Evolutionary conservation across 352 stramenopile species (phyloP).

Genomic region (Pythium vanterpoolii): DNA sequence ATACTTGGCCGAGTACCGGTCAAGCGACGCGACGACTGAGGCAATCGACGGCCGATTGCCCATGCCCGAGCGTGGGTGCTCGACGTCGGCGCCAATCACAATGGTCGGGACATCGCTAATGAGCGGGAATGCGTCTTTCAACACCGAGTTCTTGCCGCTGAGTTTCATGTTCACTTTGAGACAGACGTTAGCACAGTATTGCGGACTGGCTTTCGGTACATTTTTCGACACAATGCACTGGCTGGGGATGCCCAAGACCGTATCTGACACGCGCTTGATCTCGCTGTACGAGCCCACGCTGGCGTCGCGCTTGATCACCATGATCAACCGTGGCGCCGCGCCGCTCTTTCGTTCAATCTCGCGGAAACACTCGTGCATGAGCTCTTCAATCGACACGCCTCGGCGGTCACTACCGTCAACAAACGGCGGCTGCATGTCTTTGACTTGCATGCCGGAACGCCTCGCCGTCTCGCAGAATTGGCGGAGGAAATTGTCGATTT

Average conservation of each 20-base stretch:
- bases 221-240: slow-evolving; percentile 43
- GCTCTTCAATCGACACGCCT: slow-evolving; percentile 42
- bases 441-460: slow-evolving; percentile 39
- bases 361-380: slow-evolving; percentile 56
- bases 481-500: slow-evolving; percentile 42
- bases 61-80: slow-evolving; percentile 43
- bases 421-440: slow-evolving; percentile 35
- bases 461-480: slow-evolving; percentile 32
- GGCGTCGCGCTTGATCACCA: slow-evolving; percentile 32
- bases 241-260: slow-evolving; percentile 37
- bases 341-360: slow-evolving; percentile 31
- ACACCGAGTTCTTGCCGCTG: slow-evolving; percentile 33
- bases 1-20: slow-evolving; percentile 38
- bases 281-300: slow-evolving; percentile 27
- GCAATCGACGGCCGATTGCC: slow-evolving; percentile 41
- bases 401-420: slow-evolving; percentile 38
- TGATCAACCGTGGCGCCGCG: slow-evolving; percentile 23
- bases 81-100: slow-evolving; percentile 52
- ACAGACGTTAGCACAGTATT: slow-evolving; percentile 41
- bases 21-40: slow-evolving; percentile 52
- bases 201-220: slow-evolving; percentile 25
- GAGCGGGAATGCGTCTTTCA: slow-evolving; percentile 29
- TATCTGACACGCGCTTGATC: slow-evolving; percentile 42
- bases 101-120: slow-evolving; percentile 33
- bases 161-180: slow-evolving; percentile 51